Evolutionary conservation across 192 early-diverging fungal species (phyloP).

Genomic region (Entophlyctis luteolus): DNA sequence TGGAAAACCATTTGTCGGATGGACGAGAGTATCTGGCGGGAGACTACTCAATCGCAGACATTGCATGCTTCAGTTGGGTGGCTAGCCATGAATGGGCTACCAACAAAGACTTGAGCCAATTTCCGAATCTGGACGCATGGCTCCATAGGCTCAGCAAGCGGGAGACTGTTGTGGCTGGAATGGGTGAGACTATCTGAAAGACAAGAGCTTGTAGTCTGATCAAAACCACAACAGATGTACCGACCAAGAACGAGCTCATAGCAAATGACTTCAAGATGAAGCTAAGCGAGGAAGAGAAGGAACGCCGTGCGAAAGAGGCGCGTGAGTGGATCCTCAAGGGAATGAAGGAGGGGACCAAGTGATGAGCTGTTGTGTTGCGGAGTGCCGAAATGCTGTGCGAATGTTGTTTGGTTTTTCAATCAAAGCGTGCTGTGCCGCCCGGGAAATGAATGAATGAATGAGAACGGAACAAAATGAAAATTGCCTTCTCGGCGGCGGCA

Average conservation of each 20-base stretch:
- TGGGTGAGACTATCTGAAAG: conserved; percentile 22
- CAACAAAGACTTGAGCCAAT: conserved; percentile 19
- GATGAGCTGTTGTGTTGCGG: too few species aligned
- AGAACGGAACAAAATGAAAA: too few species aligned
- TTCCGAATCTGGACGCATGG: conserved; percentile 45
- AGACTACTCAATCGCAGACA: conserved; percentile 50
- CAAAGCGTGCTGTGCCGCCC: too few species aligned
- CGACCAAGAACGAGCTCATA: background rate
- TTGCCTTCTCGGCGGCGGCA: too few species aligned
- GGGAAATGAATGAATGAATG: too few species aligned
- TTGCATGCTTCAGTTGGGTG: conserved; percentile 46
- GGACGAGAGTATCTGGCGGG: conserved; percentile 29
- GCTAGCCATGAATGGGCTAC: conserved; percentile 14
- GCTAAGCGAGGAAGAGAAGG: conserved; percentile 1
- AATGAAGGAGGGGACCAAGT: background rate
- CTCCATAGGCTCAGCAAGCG: conserved; percentile 34
- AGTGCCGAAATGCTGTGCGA: too few species aligned
- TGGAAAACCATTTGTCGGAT: conserved; percentile 16
- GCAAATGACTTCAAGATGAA: conserved; percentile 20
- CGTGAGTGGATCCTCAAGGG: conserved; percentile 14
- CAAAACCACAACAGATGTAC: background rate
- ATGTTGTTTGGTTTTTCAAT: too few species aligned
- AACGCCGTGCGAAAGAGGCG: conserved; percentile 4
- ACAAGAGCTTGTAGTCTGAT: background rate
- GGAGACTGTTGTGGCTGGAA: conserved; percentile 38